Evolutionary conservation across 495 filamentous ascomycete species (phyloP).

Genomic region (Talaromyces thailandensis): DNA sequence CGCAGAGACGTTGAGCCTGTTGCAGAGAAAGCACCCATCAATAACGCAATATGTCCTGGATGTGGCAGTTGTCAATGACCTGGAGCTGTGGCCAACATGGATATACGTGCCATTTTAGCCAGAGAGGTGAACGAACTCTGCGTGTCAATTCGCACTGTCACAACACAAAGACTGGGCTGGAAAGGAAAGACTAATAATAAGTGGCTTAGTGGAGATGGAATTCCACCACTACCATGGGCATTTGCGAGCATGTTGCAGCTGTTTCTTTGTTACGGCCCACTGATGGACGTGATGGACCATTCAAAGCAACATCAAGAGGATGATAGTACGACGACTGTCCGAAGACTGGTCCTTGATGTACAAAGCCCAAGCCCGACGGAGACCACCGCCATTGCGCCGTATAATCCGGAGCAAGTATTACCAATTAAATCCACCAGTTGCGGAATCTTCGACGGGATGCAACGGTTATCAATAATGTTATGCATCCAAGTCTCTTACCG

Average conservation of each 20-base stretch:
- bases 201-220: neutral
- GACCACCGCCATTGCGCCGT: neutral
- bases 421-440: neutral
- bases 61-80: neutral
- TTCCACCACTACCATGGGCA: neutral
- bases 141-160: neutral
- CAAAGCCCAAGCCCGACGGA: neutral
- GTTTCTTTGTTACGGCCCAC: neutral
- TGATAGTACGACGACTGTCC: neutral
- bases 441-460: neutral
- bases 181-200: neutral
- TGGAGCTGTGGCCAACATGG: conserved; percentile 3
- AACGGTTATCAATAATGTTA: neutral
- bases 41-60: neutral
- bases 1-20: conserved; percentile 1
- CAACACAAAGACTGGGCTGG: neutral
- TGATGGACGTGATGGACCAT: neutral
- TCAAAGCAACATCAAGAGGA: neutral
- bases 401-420: neutral
- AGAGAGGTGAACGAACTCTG: neutral
- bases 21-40: neutral
- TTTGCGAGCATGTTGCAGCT: neutral
- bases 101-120: neutral
- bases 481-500: neutral
- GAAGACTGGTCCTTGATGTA: neutral